phyloP scores from a whole-genome alignment of 495 filamentous ascomycete genomes.

The Podospora conica region DNA sequence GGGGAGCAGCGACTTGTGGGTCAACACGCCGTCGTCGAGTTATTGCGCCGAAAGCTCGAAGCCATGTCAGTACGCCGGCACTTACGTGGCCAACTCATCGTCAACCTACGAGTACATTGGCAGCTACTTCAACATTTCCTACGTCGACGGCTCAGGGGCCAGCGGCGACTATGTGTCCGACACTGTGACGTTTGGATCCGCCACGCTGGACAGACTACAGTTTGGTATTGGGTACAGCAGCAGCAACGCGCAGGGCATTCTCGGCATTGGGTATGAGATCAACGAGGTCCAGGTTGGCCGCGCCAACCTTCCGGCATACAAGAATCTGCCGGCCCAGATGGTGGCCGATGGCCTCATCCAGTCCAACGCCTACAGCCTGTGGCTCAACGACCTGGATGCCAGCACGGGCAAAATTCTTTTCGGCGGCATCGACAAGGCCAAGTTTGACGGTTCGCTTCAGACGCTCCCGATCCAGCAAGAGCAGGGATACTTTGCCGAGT shows the following conservation, averaged over 20 bases:
- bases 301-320: slow-evolving; percentile 54
- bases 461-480: slow-evolving; percentile 69
- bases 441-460: slow-evolving; percentile 63
- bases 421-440: slow-evolving; percentile 80
- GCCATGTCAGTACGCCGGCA: slow-evolving; percentile 55
- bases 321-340: slow-evolving; percentile 74
- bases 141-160: slow-evolving; percentile 80
- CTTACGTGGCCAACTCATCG: slow-evolving; percentile 67
- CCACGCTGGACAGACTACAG: slow-evolving; percentile 59
- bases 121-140: slow-evolving; percentile 82
- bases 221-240: slow-evolving; percentile 83
- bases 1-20: slow-evolving; percentile 87
- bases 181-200: slow-evolving; percentile 60
- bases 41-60: slow-evolving; percentile 45
- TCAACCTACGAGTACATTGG: slow-evolving; percentile 74
- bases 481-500: slow-evolving; percentile 58
- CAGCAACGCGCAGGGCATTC: slow-evolving; percentile 66
- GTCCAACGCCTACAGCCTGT: slow-evolving; percentile 80
- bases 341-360: slow-evolving; percentile 63
- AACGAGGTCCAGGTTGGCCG: slow-evolving; percentile 75
- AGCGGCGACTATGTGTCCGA: slow-evolving; percentile 80
- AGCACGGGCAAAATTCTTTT: slow-evolving; percentile 81
- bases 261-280: slow-evolving; percentile 81
- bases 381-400: slow-evolving; percentile 76
- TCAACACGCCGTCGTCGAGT: slow-evolving; percentile 59